A percentile compares a stretch with the other conserved stretches of the same genome.
These are phyloP conservation scores for Boletus sensibilis DNA, from an alignment of 768 basidiomycete genomes.

Conservation along the genomic window DNA sequence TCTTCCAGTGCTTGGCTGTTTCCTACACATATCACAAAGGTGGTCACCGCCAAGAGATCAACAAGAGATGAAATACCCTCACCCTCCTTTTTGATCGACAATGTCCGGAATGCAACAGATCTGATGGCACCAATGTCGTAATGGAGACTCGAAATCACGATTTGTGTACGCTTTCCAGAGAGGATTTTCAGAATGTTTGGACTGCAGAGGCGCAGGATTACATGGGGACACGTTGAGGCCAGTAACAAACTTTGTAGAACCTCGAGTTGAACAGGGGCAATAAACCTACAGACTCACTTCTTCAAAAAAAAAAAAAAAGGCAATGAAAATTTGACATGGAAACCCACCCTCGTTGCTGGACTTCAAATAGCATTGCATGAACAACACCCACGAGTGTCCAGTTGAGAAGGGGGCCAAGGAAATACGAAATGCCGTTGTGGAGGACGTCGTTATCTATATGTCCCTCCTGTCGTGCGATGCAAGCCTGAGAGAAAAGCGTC, in stretches of 20 bases:
- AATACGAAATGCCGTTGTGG: slow-evolving; percentile 75
- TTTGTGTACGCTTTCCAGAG: slow-evolving; percentile 40
- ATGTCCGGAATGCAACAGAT: slow-evolving; percentile 38
- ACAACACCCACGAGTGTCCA: slow-evolving; percentile 82
- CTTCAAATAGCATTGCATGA: slow-evolving; percentile 58
- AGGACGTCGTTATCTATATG: slow-evolving; percentile 69
- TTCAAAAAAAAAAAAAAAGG: background rate
- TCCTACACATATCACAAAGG: slow-evolving; percentile 6
- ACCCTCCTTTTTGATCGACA: slow-evolving; percentile 41
- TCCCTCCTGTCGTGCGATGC: slow-evolving; percentile 43
- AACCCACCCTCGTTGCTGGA: slow-evolving; percentile 54
- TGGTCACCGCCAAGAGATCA: background rate
- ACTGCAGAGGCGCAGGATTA: slow-evolving; percentile 65
- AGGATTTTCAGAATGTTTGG: slow-evolving; percentile 48
- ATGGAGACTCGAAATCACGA: slow-evolving; percentile 27
- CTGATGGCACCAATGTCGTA: slow-evolving; percentile 41
- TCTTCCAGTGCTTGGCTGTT: slow-evolving; percentile 19
- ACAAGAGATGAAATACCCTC: slow-evolving; percentile 6
- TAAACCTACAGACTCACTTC: slow-evolving; percentile 38
- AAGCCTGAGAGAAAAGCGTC: slow-evolving; percentile 64
- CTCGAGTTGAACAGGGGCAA: slow-evolving; percentile 52
- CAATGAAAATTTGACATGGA: background rate
- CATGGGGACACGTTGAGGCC: slow-evolving; percentile 61
- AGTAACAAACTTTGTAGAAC: slow-evolving; percentile 66
- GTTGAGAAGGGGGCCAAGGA: slow-evolving; percentile 66